These are phyloP conservation scores for Davidsoniella australis DNA, from an alignment of 2,329 filamentous ascomycete genomes.

Conservation along the genomic window DNA sequence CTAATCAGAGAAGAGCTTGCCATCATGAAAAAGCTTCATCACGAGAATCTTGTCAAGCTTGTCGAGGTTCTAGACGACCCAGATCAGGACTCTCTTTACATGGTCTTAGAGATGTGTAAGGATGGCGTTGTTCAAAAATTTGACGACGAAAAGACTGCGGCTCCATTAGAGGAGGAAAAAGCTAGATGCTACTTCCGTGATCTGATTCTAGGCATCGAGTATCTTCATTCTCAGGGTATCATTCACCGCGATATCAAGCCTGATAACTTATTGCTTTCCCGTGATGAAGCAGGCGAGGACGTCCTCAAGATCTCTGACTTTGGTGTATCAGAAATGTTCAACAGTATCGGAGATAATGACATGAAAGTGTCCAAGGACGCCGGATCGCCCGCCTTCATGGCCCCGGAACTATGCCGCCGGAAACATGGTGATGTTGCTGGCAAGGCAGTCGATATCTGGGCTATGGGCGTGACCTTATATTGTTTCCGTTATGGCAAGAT, in stretches of 20 bases:
- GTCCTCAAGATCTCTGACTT: slow-evolving; percentile 97
- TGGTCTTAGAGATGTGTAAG: slow-evolving; percentile 98
- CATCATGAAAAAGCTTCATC: slow-evolving; percentile 97
- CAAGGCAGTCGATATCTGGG: slow-evolving; percentile 89
- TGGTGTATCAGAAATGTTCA: slow-evolving; percentile 98
- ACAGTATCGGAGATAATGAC: slow-evolving; percentile 46
- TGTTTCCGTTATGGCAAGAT: slow-evolving; percentile 79
- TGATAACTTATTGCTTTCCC: slow-evolving; percentile 80
- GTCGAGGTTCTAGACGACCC: slow-evolving; percentile 94
- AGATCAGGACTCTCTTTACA: slow-evolving; percentile 88
- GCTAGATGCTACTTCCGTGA: slow-evolving; percentile 91
- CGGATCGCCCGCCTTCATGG: slow-evolving; percentile 85
- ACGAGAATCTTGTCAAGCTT: slow-evolving; percentile 80
- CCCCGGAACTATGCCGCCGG: slow-evolving; percentile 76
- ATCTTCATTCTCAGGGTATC: slow-evolving; percentile 87
- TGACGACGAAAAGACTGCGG: slow-evolving; percentile 63
- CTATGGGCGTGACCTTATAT: slow-evolving; percentile 90
- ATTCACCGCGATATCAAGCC: slow-evolving; percentile 97
- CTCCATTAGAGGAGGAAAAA: slow-evolving; percentile 65
- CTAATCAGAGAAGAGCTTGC: slow-evolving; percentile 93
- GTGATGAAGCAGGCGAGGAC: slow-evolving; percentile 50
- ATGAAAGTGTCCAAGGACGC: slow-evolving; percentile 91
- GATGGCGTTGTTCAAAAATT: slow-evolving; percentile 97
- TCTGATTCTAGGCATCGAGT: slow-evolving; percentile 86
- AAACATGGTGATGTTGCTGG: slow-evolving; percentile 80